phyloP scores from a whole-genome alignment of 768 basidiomycete species.

The Agrocybe pediades region DNA sequence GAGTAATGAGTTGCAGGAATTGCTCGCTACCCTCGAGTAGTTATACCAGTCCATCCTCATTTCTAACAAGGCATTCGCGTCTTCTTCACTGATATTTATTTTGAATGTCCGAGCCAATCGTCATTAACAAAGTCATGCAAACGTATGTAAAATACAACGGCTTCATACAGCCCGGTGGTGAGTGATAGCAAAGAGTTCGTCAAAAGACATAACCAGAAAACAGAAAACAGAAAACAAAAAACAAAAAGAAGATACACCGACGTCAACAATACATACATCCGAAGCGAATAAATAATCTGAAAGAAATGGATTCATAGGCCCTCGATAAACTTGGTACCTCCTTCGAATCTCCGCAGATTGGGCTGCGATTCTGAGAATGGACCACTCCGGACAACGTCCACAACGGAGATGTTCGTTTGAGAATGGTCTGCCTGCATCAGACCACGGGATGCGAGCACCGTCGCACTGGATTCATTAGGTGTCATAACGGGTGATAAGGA shows the following conservation, averaged over 20 bases:
- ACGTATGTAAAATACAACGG: neutral
- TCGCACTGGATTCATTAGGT: constrained; percentile 13
- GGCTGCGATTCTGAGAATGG: constrained; percentile 14
- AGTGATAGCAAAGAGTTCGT: neutral
- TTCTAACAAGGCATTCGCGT: too few species aligned
- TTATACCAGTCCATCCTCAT: too few species aligned
- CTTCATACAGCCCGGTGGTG: neutral
- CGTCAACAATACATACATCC: neutral
- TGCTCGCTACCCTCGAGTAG: too few species aligned
- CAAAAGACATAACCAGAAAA: too few species aligned
- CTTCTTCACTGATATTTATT: too few species aligned
- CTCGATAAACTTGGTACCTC: constrained; percentile 55
- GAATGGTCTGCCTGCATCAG: constrained; percentile 9
- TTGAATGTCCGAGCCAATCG: neutral
- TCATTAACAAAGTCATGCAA: neutral
- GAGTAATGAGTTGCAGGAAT: too few species aligned
- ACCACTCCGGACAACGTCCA: constrained; percentile 13
- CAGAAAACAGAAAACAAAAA: neutral
- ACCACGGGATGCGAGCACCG: constrained; percentile 12
- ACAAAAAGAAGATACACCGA: neutral
- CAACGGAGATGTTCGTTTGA: constrained; percentile 8
- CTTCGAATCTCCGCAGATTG: constrained; percentile 38
- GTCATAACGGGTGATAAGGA: constrained; percentile 18
- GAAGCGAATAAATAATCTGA: neutral
- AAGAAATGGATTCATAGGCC: constrained; percentile 32